Conservation (phyloP, 2,329 filamentous ascomycete species). For the Fusarium sp. region DNA sequence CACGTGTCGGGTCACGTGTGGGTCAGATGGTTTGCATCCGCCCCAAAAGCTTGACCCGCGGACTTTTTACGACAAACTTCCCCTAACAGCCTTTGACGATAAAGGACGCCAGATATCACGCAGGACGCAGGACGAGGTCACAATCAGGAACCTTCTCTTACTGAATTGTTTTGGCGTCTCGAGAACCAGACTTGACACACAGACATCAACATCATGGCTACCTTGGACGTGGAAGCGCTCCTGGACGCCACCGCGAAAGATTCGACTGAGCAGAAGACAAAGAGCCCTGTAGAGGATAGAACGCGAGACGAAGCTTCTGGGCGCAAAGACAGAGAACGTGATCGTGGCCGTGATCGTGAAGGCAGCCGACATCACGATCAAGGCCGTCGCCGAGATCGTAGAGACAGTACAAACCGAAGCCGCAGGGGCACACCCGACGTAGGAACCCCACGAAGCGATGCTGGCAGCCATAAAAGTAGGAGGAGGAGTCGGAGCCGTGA, state of each 20-base stretch:
- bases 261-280: conserved; percentile 59
- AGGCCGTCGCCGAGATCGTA: conserved; percentile 57
- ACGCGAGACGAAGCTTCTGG: conserved; percentile 53
- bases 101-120: conserved; percentile 23
- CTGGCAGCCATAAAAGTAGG: conserved; percentile 83
- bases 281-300: conserved; percentile 61
- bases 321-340: conserved; percentile 66
- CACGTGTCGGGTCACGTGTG: conserved; percentile 41
- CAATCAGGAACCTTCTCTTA: conserved; percentile 3
- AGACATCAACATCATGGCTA: conserved; percentile 55
- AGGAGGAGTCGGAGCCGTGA: conserved; percentile 82
- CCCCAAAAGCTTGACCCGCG: conserved; percentile 37
- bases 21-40: conserved; percentile 6
- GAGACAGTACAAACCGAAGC: conserved; percentile 63
- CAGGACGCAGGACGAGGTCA: conserved; percentile 9
- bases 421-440: conserved; percentile 63
- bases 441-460: conserved; percentile 76
- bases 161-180: conserved; percentile 11
- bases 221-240: conserved; percentile 84
- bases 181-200: conserved; percentile 21
- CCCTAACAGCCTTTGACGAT: conserved; percentile 17
- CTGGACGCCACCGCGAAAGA: conserved; percentile 83
- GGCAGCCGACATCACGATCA: conserved; percentile 63
- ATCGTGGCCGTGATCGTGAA: conserved; percentile 64
- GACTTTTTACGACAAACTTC: conserved; percentile 35